These are phyloP conservation scores for Elsinoe necatrix DNA, from an alignment of 2,329 filamentous ascomycete species.

Conservation along the genomic window DNA sequence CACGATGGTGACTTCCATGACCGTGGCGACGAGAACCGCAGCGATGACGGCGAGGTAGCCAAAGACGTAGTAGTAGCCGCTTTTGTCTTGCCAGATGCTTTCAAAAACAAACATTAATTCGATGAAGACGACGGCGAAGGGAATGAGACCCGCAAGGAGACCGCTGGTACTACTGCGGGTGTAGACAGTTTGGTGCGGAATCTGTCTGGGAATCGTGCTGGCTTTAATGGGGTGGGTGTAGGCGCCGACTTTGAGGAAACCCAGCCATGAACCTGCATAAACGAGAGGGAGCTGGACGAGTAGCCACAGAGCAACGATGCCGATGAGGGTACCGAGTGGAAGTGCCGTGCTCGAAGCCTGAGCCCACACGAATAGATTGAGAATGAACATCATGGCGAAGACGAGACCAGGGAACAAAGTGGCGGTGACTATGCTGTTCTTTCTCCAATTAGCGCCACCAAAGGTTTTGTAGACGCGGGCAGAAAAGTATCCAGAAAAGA, in stretches of 20 bases:
- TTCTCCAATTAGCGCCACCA: constrained; percentile 63
- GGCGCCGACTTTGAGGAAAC: constrained; percentile 55
- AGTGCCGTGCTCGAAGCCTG: constrained; percentile 82
- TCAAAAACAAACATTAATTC: constrained; percentile 82
- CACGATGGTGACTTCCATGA: constrained; percentile 77
- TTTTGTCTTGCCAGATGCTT: constrained; percentile 83
- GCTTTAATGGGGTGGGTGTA: constrained; percentile 82
- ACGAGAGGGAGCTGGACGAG: constrained; percentile 80
- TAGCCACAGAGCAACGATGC: constrained; percentile 68
- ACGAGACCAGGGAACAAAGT: constrained; percentile 69
- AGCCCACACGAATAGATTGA: constrained; percentile 85
- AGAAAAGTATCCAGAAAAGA: constrained; percentile 84
- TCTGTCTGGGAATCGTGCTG: constrained; percentile 59
- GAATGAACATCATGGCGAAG: constrained; percentile 65
- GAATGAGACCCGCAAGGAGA: constrained; percentile 66
- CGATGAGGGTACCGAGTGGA: constrained; percentile 69
- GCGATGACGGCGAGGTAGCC: constrained; percentile 72
- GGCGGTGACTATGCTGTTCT: constrained; percentile 67
- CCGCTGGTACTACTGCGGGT: constrained; percentile 54
- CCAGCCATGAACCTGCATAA: constrained; percentile 70
- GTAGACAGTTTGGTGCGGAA: constrained; percentile 72
- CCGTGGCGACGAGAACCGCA: constrained; percentile 62
- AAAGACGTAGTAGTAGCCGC: constrained; percentile 85
- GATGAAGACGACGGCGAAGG: constrained; percentile 82
- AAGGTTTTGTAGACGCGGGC: constrained; percentile 76